A percentile compares a stretch with the other conserved stretches of the same genome.
Conservation (phyloP, 257 asterid genomes). For the Ilex asprella region DNA sequence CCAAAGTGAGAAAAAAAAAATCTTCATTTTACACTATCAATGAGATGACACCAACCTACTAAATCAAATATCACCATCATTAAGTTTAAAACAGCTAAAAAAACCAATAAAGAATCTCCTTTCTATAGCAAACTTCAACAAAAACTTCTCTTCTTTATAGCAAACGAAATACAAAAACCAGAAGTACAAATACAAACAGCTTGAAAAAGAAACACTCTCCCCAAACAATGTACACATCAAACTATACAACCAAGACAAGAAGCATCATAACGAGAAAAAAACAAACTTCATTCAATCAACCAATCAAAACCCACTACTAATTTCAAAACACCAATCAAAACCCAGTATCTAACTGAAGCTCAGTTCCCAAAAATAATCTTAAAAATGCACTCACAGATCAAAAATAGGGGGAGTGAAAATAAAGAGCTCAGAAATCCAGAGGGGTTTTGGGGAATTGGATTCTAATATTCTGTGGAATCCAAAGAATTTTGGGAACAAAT, state of each 20-base stretch:
- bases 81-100: neutral
- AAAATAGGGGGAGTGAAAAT: no score
- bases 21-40: neutral
- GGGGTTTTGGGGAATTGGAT: no score
- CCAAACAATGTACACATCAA: neutral
- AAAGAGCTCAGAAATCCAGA: no score
- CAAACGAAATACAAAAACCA: neutral
- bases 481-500: no score
- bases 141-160: neutral
- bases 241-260: neutral
- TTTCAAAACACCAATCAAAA: neutral
- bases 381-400: no score
- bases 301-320: neutral
- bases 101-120: neutral
- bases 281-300: neutral
- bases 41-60: neutral
- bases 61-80: no score
- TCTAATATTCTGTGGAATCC: no score
- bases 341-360: neutral
- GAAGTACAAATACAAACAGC: neutral
- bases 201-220: neutral
- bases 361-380: no score
- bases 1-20: conserved; percentile 4
- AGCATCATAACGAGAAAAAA: neutral
- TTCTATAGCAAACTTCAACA: neutral